A percentile compares a stretch with the other conserved stretches of the same genome.
These are phyloP conservation scores for Saccharum hybrid DNA, from an alignment of 202 grass and related monocot genomes.

Conservation along the genomic window DNA sequence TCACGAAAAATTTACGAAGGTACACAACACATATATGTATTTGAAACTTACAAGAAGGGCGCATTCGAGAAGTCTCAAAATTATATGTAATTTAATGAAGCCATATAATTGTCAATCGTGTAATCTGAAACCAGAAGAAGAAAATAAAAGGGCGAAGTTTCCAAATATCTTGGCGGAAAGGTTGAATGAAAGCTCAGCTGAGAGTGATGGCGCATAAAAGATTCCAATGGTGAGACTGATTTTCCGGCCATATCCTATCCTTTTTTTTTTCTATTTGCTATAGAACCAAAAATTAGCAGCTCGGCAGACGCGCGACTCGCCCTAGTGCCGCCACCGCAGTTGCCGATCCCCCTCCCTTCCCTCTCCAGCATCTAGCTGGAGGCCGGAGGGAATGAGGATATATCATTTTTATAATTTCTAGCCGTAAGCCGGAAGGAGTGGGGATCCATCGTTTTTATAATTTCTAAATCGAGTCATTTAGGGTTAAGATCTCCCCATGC, in stretches of 20 bases:
- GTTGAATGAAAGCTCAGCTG: conserved; percentile 16
- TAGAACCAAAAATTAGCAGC: background rate
- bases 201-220: background rate
- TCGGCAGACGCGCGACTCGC: too few species aligned
- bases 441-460: too few species aligned
- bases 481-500: too few species aligned
- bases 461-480: too few species aligned
- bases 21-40: background rate
- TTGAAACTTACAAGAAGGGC: background rate
- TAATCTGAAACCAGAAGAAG: background rate
- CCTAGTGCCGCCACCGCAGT: too few species aligned
- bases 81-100: too few species aligned
- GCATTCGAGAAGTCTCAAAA: background rate
- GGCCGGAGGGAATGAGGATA: too few species aligned
- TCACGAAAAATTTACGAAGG: too few species aligned
- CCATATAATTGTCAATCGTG: background rate
- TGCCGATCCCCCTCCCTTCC: too few species aligned
- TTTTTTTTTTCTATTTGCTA: background rate
- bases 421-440: too few species aligned
- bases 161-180: background rate
- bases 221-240: background rate
- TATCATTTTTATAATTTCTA: too few species aligned
- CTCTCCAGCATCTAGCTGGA: too few species aligned
- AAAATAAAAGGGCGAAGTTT: background rate
- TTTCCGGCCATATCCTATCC: background rate